Base-by-base conservation (phyloP, 768 basidiomycete genomes). In the Pulveroboletus frians region DNA sequence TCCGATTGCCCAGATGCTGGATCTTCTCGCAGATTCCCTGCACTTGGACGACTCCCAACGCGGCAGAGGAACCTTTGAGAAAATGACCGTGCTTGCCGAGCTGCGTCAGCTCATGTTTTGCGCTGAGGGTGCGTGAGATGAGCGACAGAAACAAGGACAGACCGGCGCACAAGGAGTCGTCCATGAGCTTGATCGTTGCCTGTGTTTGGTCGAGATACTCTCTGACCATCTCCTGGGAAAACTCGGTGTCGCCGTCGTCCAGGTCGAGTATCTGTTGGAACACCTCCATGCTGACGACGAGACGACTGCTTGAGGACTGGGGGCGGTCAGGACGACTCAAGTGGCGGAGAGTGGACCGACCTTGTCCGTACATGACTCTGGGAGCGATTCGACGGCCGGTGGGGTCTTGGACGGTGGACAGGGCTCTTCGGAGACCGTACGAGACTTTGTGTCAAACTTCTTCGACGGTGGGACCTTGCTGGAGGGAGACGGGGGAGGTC, bases 51-150 rank as follows among this genome's bases (percentile, higher is more conserved):
- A 94, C 80, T 23, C 96, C 95, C 39, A 99, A 77, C 3, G 94
- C 91, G 26, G 94, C 94, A 11, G 93, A 95, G 3, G 94, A 97
- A 40, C 95, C 95, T 69, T 98, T 99, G 63, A 98, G 82, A 71
- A 90, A 99, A 70, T 99, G 95, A 0, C 94, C 96, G 9, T 87
- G 76, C 15, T 73, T 69, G 3, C 88, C 85, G 15, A 99, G 79
- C 47, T 77, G 64, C 9, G 60, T 56, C 9, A 95, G 78, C 56
- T 93, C 77, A 53, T 82, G 77, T 20, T 59, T 66, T 34, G 59
- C 59, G 53, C 88, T 91, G 65, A 42, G 17, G 30, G 30, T 27
- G 39, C 32, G 39, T 6, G 55, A 51, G 50, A 39, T 55, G 39
- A 44, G 42, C 13, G 26, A 47, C 36, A 54, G 49, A n/a, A n/a